phyloP scores from a whole-genome alignment of 208 protist genomes.

The Trypanosoma brucei region DNA sequence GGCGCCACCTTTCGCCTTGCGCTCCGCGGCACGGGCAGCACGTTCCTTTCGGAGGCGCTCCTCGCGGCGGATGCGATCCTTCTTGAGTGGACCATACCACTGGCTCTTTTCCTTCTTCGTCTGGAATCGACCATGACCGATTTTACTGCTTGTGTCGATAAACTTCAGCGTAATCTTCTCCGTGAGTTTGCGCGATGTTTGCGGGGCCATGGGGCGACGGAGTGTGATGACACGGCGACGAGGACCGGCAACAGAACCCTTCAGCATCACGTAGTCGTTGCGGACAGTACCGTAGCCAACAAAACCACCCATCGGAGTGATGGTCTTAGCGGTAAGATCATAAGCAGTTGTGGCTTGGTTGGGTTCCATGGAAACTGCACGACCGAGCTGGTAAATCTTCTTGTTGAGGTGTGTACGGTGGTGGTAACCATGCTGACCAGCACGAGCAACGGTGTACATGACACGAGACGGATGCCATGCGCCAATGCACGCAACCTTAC shows the following conservation, averaged over 20 bases:
- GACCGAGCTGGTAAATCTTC: conserved; percentile 99
- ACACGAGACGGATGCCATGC: conserved; percentile 98
- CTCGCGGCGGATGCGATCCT: conserved; percentile 82
- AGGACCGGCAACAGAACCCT: conserved; percentile 92
- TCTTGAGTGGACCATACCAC: conserved; percentile 96
- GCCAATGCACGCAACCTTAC: conserved; percentile 99
- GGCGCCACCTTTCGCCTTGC: conserved; percentile 41
- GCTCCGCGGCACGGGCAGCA: conserved; percentile 68
- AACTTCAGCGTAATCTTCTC: conserved; percentile 97
- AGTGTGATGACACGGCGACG: conserved; percentile 98
- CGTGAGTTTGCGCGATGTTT: conserved; percentile 76
- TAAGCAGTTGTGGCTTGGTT: conserved; percentile 93
- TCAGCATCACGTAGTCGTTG: conserved; percentile 98
- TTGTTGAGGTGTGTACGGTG: conserved; percentile 99
- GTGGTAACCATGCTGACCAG: conserved; percentile 99
- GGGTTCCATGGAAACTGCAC: conserved; percentile 62
- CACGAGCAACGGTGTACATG: conserved; percentile 96
- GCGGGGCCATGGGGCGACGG: conserved; percentile 93
- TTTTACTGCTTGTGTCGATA: conserved; percentile 99
- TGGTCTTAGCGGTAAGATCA: conserved; percentile 98
- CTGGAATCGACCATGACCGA: conserved; percentile 99
- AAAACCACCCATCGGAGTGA: conserved; percentile 99
- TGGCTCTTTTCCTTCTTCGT: conserved; percentile 96
- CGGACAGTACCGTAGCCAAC: conserved; percentile 97
- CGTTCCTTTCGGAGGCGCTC: conserved; percentile 83